These are phyloP conservation scores for Fragaria ananassa DNA, from an alignment of 306 rosid genomes.

Conservation along the genomic window DNA sequence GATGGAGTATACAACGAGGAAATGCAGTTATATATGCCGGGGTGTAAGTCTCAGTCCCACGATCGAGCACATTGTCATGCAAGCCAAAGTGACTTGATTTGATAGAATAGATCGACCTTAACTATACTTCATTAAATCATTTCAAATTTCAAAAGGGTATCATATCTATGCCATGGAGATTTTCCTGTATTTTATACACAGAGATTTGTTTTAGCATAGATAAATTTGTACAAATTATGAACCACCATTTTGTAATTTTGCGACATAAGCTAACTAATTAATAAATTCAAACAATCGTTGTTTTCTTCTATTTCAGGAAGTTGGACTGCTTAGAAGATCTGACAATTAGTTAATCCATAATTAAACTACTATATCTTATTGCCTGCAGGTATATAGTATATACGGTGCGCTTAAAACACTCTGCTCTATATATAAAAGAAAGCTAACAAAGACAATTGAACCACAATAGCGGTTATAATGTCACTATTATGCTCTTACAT, in stretches of 20 bases:
- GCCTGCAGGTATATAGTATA: too few relatives aligned
- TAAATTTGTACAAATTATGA: neutral
- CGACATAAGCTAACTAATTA: neutral
- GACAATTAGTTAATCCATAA: too few relatives aligned
- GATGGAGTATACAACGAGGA: too few relatives aligned
- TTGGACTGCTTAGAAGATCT: neutral
- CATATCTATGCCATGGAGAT: neutral
- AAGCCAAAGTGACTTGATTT: neutral
- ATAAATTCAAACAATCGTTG: neutral
- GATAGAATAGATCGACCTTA: neutral
- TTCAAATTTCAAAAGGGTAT: neutral
- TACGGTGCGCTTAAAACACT: neutral
- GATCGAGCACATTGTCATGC: neutral
- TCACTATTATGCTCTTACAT: conserved; percentile 4
- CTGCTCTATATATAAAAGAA: neutral
- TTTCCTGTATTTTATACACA: neutral
- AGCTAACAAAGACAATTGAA: neutral
- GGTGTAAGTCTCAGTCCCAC: neutral
- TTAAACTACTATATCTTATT: too few relatives aligned
- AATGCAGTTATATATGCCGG: too few relatives aligned
- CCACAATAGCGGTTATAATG: conserved; percentile 6
- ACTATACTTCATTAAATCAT: neutral
- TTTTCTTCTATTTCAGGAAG: neutral
- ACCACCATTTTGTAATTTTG: neutral
- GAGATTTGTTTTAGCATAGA: neutral